Evolutionary conservation across 2,329 filamentous ascomycete genomes (phyloP).

Genomic region (Lachnellula arida): DNA sequence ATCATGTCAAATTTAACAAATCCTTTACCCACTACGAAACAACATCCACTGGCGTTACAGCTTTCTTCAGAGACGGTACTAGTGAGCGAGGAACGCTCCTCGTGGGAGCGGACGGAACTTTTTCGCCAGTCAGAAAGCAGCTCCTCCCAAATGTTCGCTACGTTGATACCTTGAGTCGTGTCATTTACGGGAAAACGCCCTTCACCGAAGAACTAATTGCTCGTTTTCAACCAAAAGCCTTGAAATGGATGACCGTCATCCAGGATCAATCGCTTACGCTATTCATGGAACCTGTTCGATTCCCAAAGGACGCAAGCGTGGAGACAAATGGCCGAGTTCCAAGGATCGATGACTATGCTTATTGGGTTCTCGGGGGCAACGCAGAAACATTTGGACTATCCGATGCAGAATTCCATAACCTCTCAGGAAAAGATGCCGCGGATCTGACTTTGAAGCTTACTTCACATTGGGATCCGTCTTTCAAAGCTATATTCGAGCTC

Average conservation of each 20-base stretch:
- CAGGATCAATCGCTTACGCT: constrained; percentile 17
- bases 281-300: constrained; percentile 27
- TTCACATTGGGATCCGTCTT: constrained; percentile 9
- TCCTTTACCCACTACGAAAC: constrained; percentile 20
- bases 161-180: constrained; percentile 36
- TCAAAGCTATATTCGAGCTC: constrained; percentile 16
- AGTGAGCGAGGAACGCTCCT: constrained; percentile 32
- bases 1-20: constrained; percentile 32
- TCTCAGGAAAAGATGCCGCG: constrained; percentile 6
- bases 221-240: constrained; percentile 14
- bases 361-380: constrained; percentile 27
- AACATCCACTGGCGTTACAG: constrained; percentile 19
- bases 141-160: constrained; percentile 32
- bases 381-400: constrained; percentile 1
- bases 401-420: constrained; percentile 4
- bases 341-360: constrained; percentile 30
- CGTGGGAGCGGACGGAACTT: constrained; percentile 37
- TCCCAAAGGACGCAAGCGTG: constrained; percentile 11
- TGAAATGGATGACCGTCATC: constrained; percentile 27
- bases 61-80: constrained; percentile 34
- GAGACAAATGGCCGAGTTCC: constrained; percentile 4
- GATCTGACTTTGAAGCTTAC: constrained; percentile 11
- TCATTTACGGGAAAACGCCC: constrained; percentile 39
- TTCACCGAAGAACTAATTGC: constrained; percentile 26
- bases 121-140: constrained; percentile 35